Conservation (phyloP, 2,329 filamentous ascomycete genomes). For the Chrysosporium queenslandicum region DNA sequence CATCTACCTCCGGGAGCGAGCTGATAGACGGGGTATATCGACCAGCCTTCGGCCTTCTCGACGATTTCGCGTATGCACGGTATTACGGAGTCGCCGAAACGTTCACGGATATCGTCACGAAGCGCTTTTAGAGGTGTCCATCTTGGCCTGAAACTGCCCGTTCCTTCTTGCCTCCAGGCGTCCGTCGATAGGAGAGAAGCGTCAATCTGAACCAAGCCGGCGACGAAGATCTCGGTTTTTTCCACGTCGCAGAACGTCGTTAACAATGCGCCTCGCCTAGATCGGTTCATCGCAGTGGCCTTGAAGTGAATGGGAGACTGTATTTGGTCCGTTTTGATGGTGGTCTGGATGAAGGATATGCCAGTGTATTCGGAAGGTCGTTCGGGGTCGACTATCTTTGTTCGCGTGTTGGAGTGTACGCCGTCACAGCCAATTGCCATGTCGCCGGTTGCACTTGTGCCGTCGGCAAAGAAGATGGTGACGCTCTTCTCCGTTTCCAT, state of each 20-base stretch:
- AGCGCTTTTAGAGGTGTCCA: conserved; percentile 29
- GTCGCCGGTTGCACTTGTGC: conserved; percentile 27
- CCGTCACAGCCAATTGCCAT: conserved; percentile 35
- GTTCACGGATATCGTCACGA: conserved; percentile 27
- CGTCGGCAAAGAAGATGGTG: conserved; percentile 32
- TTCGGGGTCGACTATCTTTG: conserved; percentile 30
- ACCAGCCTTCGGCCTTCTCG: conserved; percentile 29
- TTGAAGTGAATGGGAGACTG: conserved; percentile 29
- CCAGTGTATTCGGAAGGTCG: conserved; percentile 33
- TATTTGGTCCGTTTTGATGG: conserved; percentile 22
- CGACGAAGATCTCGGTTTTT: conserved; percentile 31
- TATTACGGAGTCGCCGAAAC: conserved; percentile 30
- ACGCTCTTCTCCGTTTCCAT: conserved; percentile 27
- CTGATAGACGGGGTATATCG: conserved; percentile 39
- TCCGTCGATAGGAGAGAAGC: conserved; percentile 24
- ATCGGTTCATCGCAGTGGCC: conserved; percentile 33
- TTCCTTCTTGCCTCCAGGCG: conserved; percentile 12
- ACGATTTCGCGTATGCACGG: conserved; percentile 33
- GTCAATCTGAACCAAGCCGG: conserved; percentile 32
- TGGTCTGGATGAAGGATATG: conserved; percentile 33
- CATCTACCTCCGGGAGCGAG: conserved; percentile 32
- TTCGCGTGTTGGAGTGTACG: conserved; percentile 33
- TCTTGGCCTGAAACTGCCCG: conserved; percentile 23
- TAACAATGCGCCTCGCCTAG: conserved; percentile 32
- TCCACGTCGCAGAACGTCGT: conserved; percentile 33